phyloP scores from a whole-genome alignment of 495 filamentous ascomycete species.

The Pseudomonodictys pantanalensis region DNA sequence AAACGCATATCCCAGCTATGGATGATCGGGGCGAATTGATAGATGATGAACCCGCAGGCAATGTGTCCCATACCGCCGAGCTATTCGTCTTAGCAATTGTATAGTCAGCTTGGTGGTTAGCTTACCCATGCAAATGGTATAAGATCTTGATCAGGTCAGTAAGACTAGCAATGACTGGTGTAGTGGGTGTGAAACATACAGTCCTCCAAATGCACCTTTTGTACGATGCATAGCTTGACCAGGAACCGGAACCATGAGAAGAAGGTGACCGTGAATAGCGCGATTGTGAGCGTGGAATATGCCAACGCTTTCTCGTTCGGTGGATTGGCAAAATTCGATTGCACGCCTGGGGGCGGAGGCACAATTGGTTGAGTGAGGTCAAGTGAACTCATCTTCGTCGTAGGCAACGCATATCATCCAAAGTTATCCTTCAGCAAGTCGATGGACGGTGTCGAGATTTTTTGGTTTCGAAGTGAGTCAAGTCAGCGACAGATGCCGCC shows the following conservation, averaged over 20 bases:
- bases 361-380: neutral
- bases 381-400: neutral
- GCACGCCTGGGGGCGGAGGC: neutral
- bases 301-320: neutral
- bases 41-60: neutral
- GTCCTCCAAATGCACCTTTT: slow-evolving; percentile 4
- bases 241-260: slow-evolving; percentile 15
- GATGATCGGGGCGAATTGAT: slow-evolving; percentile 15
- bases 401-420: no score
- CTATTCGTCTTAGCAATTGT: neutral
- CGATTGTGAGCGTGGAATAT: slow-evolving; percentile 4
- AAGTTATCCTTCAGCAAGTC: no score
- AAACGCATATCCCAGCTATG: slow-evolving; percentile 13
- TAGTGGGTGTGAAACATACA: slow-evolving; percentile 5
- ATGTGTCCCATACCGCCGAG: slow-evolving; percentile 4
- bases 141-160: neutral
- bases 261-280: neutral
- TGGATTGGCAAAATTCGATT: slow-evolving; percentile 6
- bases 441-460: no score
- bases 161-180: neutral
- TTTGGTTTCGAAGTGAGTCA: no score
- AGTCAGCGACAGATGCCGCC: no score
- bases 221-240: slow-evolving; percentile 12
- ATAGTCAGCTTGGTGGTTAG: neutral
- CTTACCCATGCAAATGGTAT: slow-evolving; percentile 8